Evolutionary conservation across 306 rosid species (phyloP).

Genomic region (Sechiopsis laciniata): DNA sequence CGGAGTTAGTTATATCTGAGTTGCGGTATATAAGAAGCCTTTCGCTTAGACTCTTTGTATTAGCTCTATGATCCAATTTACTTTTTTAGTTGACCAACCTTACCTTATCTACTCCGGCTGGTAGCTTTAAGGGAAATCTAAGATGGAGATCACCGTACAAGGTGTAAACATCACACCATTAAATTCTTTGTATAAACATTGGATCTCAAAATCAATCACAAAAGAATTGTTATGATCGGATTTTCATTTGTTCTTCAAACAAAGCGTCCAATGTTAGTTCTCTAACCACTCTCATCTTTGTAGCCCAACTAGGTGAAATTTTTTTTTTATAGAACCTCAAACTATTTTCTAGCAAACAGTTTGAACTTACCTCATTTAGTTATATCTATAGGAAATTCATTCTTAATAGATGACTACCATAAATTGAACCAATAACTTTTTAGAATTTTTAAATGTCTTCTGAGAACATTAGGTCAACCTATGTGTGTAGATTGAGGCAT

Average conservation of each 20-base stretch:
- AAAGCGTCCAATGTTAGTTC: background rate
- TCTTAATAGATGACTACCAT: no score
- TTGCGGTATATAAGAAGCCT: slow-evolving; percentile 13
- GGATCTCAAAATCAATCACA: background rate
- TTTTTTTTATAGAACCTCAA: no score
- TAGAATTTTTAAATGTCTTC: no score
- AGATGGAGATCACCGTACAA: background rate
- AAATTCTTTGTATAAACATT: background rate
- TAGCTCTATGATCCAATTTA: background rate
- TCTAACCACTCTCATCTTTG: background rate
- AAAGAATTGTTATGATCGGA: background rate
- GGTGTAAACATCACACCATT: background rate
- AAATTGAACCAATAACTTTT: no score
- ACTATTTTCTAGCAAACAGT: no score
- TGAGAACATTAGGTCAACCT: no score
- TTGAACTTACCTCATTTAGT: no score
- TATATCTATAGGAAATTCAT: no score
- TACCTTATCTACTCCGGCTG: background rate
- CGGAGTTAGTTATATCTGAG: slow-evolving; percentile 32
- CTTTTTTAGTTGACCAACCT: background rate
- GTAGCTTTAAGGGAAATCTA: background rate
- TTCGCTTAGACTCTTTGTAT: background rate
- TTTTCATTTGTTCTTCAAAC: background rate
- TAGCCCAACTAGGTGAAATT: background rate
- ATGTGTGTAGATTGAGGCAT: no score